Evolutionary conservation across 257 asterid species (phyloP), one percentile per base, ranked within the genome.

Genomic region (Thymus mandschuricus): DNA sequence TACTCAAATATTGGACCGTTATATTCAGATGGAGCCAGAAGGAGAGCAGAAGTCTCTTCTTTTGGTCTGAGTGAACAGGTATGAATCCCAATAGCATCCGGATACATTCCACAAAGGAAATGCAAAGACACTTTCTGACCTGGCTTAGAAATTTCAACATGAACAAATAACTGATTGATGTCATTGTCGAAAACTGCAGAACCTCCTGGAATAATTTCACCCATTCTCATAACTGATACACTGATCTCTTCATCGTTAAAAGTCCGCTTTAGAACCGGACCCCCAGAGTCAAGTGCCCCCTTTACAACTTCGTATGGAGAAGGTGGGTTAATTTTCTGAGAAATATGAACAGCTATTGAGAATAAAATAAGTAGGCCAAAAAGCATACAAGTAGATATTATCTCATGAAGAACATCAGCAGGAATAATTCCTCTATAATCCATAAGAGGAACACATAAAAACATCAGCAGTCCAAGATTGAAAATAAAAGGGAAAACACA

Each of bases 21-120:
- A 80, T 94, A 94, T 35, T 78, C 85, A 44, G 81, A 72, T 29
- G 93, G 86, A 76, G 73, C 78, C 67, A 46, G 84, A 52, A 76
- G 80, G 67, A 81, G 86, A 55, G 86, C 91, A 6, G 89, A 74
- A 76, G 89, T 57, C 72, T 88, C 91, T 0, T 50, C 68, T 78
- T 88, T 94, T 7, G 89, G 84, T 78, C 92, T 85, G 84, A 91
- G 43, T 8, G 89, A 71, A 72, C 89, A 92, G 1, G 97, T 89
- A 80, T 91, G 99, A 84, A 94, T 89, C 68, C 98, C 97, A 50
- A 94, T 76, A 76, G 99, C 99, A 88, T 94, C 99, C 0, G 97
- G 96, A 73, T 94, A 94, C 76, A 91, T 62, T 51, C 96, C 99
- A 45, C 99, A 94, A 15, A 91, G 96, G 75, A 94, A 91, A 81